phyloP scores from a whole-genome alignment of 306 rosid species.

The Quercus gilva region DNA sequence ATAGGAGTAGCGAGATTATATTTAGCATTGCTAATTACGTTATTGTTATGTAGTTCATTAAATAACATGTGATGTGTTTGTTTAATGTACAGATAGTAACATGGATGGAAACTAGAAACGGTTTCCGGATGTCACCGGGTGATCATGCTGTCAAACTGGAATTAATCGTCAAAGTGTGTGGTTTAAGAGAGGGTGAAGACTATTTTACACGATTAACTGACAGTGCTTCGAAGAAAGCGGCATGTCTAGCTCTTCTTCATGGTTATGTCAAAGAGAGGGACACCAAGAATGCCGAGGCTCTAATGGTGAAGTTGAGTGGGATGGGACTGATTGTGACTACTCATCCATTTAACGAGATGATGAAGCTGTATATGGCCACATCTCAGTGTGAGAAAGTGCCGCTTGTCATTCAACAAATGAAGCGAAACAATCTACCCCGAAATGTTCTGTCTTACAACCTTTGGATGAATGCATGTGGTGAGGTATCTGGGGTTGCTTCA shows the following conservation, averaged over 20 bases:
- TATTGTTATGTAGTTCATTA: not conserved
- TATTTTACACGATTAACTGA: constrained; percentile 46
- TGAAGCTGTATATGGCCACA: constrained; percentile 72
- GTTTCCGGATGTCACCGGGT: constrained; percentile 30
- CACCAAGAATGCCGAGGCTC: constrained; percentile 51
- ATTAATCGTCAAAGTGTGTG: constrained; percentile 45
- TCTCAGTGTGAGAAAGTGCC: constrained; percentile 57
- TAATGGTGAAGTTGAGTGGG: constrained; percentile 65
- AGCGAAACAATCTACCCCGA: constrained; percentile 50
- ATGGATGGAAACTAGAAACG: constrained; percentile 57
- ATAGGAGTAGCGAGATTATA: too few relatives aligned
- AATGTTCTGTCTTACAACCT: constrained; percentile 82
- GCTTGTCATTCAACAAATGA: constrained; percentile 68
- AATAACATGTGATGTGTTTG: not conserved
- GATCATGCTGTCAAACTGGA: constrained; percentile 62
- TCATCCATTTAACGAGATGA: constrained; percentile 79
- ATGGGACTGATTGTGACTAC: constrained; percentile 63
- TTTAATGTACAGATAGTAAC: constrained; percentile 44
- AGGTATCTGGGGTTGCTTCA: constrained; percentile 41
- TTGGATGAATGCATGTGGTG: constrained; percentile 70
- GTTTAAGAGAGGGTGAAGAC: constrained; percentile 61
- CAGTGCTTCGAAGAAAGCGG: constrained; percentile 56
- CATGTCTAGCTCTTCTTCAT: constrained; percentile 56
- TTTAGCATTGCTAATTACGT: not conserved
- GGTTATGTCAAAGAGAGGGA: constrained; percentile 56